Conservation (phyloP, 345 rosid species). For the Luvunga scandens region DNA sequence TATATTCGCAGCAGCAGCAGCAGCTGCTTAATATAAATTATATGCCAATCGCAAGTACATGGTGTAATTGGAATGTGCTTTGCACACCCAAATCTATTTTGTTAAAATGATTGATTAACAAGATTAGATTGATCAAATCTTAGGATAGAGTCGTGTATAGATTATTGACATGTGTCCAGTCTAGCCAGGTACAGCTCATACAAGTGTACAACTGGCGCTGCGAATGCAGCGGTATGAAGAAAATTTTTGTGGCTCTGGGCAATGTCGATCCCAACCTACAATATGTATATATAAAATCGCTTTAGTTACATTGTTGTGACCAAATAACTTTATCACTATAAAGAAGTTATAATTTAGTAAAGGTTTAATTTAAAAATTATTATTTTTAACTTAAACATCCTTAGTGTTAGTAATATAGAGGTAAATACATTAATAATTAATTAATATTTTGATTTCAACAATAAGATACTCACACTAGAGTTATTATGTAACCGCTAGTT, state of each 20-base stretch:
- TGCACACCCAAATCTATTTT: conserved; percentile 16
- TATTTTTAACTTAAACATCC: too few species aligned
- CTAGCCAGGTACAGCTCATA: conserved; percentile 1
- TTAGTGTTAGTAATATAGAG: too few species aligned
- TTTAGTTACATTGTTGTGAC: too few species aligned
- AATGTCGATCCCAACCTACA: not conserved
- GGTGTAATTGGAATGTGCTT: conserved; percentile 34
- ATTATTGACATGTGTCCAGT: conserved; percentile 21
- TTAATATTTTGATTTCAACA: too few species aligned
- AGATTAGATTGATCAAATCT: conserved; percentile 27
- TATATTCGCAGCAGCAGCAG: too few species aligned
- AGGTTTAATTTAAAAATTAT: too few species aligned
- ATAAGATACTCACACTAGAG: too few species aligned
- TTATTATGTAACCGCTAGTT: too few species aligned
- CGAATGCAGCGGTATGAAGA: conserved; percentile 6
- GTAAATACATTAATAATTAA: too few species aligned
- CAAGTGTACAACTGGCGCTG: not conserved
- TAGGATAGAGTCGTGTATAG: not conserved
- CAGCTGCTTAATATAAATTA: not conserved
- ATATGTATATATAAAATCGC: too few species aligned
- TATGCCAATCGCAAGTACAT: conserved; percentile 37
- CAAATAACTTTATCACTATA: too few species aligned
- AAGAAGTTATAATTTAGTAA: too few species aligned
- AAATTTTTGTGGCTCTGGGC: not conserved
- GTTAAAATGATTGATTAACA: conserved; percentile 25